A percentile compares a stretch with the other conserved stretches of the same genome.
Evolutionary conservation across 352 stramenopile genomes (phyloP).

Genomic region (Aphanomyces stellatus): DNA sequence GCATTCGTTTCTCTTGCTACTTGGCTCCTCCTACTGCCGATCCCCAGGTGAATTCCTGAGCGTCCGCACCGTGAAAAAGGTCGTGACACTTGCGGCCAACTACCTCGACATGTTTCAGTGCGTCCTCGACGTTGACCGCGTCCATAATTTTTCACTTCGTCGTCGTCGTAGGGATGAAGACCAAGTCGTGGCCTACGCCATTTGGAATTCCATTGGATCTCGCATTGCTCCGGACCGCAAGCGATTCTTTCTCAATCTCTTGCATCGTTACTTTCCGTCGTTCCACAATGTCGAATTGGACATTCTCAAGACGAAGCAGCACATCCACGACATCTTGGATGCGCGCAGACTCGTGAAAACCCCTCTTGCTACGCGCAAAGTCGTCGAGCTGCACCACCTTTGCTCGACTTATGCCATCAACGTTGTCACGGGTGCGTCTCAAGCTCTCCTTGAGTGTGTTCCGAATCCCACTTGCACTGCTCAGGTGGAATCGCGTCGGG

Average conservation of each 20-base stretch:
- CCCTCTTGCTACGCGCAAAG: slow-evolving; percentile 40
- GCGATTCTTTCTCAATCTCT: background rate
- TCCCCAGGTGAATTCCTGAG: background rate
- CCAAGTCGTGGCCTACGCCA: slow-evolving; percentile 3
- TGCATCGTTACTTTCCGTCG: background rate
- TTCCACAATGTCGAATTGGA: slow-evolving; percentile 14
- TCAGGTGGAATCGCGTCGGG: slow-evolving; percentile 38
- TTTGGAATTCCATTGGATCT: slow-evolving; percentile 4
- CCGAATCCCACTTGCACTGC: no score
- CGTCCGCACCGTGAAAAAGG: slow-evolving; percentile 11
- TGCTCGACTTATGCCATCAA: slow-evolving; percentile 30
- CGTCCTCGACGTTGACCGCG: background rate
- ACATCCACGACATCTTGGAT: slow-evolving; percentile 25
- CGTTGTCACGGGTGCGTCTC: slow-evolving; percentile 24
- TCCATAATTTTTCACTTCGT: background rate
- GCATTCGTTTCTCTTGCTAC: slow-evolving; percentile 10
- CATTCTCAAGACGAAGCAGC: slow-evolving; percentile 27
- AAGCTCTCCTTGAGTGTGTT: no score
- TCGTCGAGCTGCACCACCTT: slow-evolving; percentile 51
- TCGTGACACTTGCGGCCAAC: background rate
- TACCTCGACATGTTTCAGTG: background rate
- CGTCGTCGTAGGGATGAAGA: slow-evolving; percentile 14
- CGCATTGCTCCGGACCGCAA: background rate
- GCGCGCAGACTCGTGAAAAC: slow-evolving; percentile 23
- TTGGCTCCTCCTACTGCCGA: background rate